Evolutionary conservation across 1,284 basidiomycete species (phyloP), one percentile per base, ranked within the genome.

Genomic region (Porogramme epimiltina): DNA sequence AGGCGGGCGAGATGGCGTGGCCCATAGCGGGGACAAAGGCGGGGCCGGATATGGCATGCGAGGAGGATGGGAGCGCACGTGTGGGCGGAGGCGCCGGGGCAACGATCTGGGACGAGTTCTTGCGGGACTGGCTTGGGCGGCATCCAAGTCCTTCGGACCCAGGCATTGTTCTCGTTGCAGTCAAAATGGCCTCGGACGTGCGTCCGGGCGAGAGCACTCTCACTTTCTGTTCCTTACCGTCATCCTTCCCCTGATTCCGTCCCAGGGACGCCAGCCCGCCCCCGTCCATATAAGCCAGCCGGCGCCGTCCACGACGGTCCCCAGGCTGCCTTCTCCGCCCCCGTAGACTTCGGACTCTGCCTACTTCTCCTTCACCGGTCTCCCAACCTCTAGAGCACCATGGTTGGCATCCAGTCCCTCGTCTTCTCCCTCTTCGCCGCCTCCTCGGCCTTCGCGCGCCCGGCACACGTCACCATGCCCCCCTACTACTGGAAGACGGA

Each of bases 351-450:
- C 46, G 55, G 50, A 54, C 50, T 47, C 42, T 44, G 34, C 42
- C 43, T 36, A 47, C 15, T 51, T 45, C 59, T 55, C 47, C 41
- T 52, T 58, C 53, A 56, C 58, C 33, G 48, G 25, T 54, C 50
- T 45, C 34, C 45, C 52, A 45, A 48, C 38, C n/a, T 40, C 43
- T 58, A 56, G 54, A 54, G 47, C 55, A 51, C 57, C 52, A 78
- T 80, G 77, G 59, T 77, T 59, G 63, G 62, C 59, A 61, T 75
- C 51, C 45, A 58, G 60, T 64, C 64, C 63, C 60, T 74, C 49
- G 58, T 75, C 52, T 64, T 63, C 42, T 62, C 68, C 52, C 59
- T 75, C 39, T 60, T 72, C 39, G 62, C 76, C 54, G 58, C 64
- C 47, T 62, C 71, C 36, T 60, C 61, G 47, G 61, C 66, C 28